phyloP scores from a whole-genome alignment of 2,329 filamentous ascomycete species.

The Microdochium nivale region DNA sequence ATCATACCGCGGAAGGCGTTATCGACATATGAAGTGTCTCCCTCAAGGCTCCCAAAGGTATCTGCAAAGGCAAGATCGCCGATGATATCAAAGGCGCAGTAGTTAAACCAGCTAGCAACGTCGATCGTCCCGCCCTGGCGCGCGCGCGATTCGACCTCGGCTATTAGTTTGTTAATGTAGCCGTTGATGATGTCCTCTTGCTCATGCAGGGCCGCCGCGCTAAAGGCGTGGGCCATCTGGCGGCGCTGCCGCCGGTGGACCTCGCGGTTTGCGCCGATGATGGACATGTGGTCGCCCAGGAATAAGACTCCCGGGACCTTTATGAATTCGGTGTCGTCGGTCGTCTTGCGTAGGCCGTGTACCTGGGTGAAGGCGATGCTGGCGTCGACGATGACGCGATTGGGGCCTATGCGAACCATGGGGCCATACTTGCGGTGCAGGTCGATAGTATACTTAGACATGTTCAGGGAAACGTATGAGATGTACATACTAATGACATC shows the following conservation, averaged over 20 bases:
- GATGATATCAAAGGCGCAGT: too few species aligned
- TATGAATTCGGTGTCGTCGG: slow-evolving; percentile 7
- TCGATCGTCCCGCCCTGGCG: slow-evolving; percentile 28
- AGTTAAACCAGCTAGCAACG: slow-evolving; percentile 4
- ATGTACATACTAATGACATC: neutral
- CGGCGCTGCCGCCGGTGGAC: slow-evolving; percentile 13
- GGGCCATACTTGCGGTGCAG: slow-evolving; percentile 4
- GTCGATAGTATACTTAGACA: neutral
- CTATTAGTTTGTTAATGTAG: too few species aligned
- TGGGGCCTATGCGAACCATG: slow-evolving; percentile 30
- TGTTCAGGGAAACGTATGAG: neutral
- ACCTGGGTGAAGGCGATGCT: slow-evolving; percentile 25
- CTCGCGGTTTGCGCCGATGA: slow-evolving; percentile 9
- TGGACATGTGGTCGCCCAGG: slow-evolving; percentile 5
- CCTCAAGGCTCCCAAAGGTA: slow-evolving; percentile 1
- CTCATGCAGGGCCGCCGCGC: slow-evolving; percentile 19
- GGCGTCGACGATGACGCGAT: slow-evolving; percentile 32
- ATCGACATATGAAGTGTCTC: slow-evolving; percentile 52
- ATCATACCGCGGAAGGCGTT: slow-evolving; percentile 45
- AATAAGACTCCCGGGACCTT: slow-evolving; percentile 4
- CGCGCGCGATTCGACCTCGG: slow-evolving; percentile 23
- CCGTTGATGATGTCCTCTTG: slow-evolving; percentile 20
- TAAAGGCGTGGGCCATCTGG: slow-evolving; percentile 21
- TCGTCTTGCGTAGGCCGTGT: neutral
- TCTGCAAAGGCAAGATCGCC: slow-evolving; percentile 2